Percentiles rank a stretch among this genome's conserved stretches.
Conservation (phyloP, 352 stramenopile genomes). For the Globisporangium orthogonon region DNA sequence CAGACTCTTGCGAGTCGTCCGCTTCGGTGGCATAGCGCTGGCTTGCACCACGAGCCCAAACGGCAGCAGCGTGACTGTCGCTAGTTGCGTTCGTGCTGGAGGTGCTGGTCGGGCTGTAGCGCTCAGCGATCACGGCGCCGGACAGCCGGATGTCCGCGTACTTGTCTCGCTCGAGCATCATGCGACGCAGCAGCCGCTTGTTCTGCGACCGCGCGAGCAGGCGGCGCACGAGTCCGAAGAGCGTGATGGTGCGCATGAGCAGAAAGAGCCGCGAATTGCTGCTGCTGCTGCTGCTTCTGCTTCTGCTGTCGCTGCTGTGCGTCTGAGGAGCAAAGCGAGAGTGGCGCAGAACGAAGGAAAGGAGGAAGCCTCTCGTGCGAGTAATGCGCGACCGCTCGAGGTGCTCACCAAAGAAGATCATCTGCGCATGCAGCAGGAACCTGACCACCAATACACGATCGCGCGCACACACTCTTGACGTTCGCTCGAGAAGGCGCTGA, state of each 20-base stretch:
- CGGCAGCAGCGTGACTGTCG: background rate
- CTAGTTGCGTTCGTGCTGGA: background rate
- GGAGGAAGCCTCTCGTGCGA: background rate
- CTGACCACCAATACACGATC: conserved; percentile 1
- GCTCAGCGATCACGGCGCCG: conserved; percentile 1
- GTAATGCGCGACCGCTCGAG: conserved; percentile 1
- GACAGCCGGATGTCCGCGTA: conserved; percentile 13
- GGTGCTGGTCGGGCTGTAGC: conserved; percentile 1
- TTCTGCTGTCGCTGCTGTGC: no score
- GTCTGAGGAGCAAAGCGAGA: background rate
- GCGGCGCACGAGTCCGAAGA: conserved; percentile 12
- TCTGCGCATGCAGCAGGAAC: background rate
- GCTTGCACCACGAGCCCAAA: no score
- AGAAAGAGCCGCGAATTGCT: background rate
- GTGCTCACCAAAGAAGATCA: background rate
- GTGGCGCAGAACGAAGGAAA: background rate
- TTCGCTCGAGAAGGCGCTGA: background rate
- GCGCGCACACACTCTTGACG: background rate
- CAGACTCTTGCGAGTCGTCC: background rate
- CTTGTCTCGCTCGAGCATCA: conserved; percentile 12
- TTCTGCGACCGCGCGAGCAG: conserved; percentile 12
- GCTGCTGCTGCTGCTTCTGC: background rate
- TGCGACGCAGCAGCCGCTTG: conserved; percentile 12
- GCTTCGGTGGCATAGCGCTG: background rate
- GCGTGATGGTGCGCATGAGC: conserved; percentile 4